Conservation (phyloP, 2,329 filamentous ascomycete genomes). For the Ustilaginoidea virens region DNA sequence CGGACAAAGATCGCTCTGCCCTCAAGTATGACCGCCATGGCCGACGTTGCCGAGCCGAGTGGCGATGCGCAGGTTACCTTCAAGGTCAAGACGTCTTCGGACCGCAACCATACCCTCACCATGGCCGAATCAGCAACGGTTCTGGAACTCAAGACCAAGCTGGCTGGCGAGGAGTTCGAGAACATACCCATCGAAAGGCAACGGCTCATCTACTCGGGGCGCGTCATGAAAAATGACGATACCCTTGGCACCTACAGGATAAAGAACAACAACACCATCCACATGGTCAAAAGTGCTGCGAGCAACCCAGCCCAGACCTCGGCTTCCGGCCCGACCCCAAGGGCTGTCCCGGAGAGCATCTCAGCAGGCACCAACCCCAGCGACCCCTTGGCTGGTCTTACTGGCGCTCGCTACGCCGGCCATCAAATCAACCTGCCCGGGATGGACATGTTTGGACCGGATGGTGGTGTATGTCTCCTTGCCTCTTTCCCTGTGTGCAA, state of each 20-base stretch:
- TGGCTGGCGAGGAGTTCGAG: slow-evolving; percentile 67
- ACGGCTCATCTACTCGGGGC: slow-evolving; percentile 91
- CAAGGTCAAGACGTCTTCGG: slow-evolving; percentile 93
- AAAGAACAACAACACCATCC: slow-evolving; percentile 88
- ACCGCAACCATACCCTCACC: slow-evolving; percentile 71
- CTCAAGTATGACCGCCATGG: slow-evolving; percentile 29
- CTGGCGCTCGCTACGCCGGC: slow-evolving; percentile 84
- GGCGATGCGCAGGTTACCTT: slow-evolving; percentile 76
- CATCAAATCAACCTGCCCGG: slow-evolving; percentile 71
- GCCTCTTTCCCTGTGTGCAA: neutral
- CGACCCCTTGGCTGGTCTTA: slow-evolving; percentile 80
- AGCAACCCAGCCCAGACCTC: slow-evolving; percentile 50
- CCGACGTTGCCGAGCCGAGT: slow-evolving; percentile 44
- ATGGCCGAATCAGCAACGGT: slow-evolving; percentile 64
- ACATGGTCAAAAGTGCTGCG: slow-evolving; percentile 89
- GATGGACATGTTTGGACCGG: slow-evolving; percentile 78
- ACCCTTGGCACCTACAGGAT: slow-evolving; percentile 79
- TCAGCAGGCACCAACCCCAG: slow-evolving; percentile 62
- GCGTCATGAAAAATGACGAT: slow-evolving; percentile 91
- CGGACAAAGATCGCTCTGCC: neutral
- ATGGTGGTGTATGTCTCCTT: slow-evolving; percentile 63
- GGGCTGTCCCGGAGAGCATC: slow-evolving; percentile 54
- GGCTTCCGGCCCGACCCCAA: slow-evolving; percentile 24
- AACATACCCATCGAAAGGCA: slow-evolving; percentile 79
- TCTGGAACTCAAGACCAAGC: slow-evolving; percentile 76